Conservation (phyloP, 345 rosid species). For the Corchorus olitorius region DNA sequence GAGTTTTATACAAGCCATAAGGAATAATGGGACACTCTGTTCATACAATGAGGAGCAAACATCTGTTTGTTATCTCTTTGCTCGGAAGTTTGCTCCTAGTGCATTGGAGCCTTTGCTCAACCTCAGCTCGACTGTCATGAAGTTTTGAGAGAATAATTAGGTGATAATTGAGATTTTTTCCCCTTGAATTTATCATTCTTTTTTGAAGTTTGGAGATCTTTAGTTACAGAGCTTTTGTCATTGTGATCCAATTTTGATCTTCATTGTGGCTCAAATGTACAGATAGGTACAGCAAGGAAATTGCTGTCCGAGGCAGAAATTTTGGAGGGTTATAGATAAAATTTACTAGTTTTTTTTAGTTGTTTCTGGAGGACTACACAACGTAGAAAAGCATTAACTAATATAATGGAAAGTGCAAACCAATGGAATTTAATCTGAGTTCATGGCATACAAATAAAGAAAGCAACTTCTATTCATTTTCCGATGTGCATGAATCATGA, state of each 20-base stretch:
- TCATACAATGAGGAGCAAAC: conserved; percentile 63
- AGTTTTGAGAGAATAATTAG: conserved; percentile 41
- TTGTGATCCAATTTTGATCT: conserved; percentile 10
- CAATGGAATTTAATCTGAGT: background rate
- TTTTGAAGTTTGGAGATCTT: background rate
- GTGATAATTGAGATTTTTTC: background rate
- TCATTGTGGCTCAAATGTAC: conserved; percentile 11
- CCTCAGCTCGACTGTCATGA: conserved; percentile 68
- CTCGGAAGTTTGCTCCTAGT: conserved; percentile 82
- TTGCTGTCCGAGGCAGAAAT: background rate
- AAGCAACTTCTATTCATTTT: too few species aligned
- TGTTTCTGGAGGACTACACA: background rate
- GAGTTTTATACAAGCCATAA: conserved; percentile 59
- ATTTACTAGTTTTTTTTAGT: background rate
- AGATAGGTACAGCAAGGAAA: conserved; percentile 3
- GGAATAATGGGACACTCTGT: conserved; percentile 67
- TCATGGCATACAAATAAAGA: background rate
- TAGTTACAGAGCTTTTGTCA: background rate
- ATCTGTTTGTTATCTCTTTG: conserved; percentile 77
- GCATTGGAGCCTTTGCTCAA: conserved; percentile 73
- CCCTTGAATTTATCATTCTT: background rate
- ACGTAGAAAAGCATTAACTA: background rate
- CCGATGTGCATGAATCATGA: too few species aligned
- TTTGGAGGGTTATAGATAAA: conserved; percentile 6
- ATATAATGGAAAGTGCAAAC: background rate